These are phyloP conservation scores for Trametes villosa DNA, from an alignment of 768 basidiomycete genomes.

Conservation along the genomic window DNA sequence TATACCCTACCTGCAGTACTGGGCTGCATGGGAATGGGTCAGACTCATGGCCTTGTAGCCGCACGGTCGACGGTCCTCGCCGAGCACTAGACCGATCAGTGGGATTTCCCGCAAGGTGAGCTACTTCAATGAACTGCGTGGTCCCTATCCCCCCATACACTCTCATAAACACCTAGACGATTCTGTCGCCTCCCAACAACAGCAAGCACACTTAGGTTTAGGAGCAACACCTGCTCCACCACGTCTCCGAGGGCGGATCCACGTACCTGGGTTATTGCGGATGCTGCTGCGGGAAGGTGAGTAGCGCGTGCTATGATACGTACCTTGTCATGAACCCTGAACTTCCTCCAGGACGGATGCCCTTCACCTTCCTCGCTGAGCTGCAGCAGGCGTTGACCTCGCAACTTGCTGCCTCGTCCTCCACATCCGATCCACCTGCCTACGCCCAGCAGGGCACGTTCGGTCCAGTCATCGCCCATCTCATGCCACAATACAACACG, in stretches of 20 bases:
- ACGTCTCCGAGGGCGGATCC: constrained; percentile 86
- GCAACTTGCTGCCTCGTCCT: constrained; percentile 66
- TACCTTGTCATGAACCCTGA: neutral
- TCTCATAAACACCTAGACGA: constrained; percentile 81
- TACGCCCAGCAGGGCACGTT: constrained; percentile 75
- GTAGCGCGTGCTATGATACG: no score
- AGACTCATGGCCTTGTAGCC: constrained; percentile 83
- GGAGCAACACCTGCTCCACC: constrained; percentile 95
- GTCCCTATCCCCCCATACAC: neutral
- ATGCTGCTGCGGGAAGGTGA: constrained; percentile 88
- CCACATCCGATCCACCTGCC: constrained; percentile 50
- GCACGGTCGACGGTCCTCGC: constrained; percentile 81
- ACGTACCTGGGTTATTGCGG: constrained; percentile 93
- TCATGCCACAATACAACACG: constrained; percentile 90
- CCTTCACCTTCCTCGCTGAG: constrained; percentile 90
- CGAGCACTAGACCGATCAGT: constrained; percentile 80
- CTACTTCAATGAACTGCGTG: neutral
- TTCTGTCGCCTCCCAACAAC: constrained; percentile 85
- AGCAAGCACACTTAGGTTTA: constrained; percentile 87
- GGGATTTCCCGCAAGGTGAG: constrained; percentile 88
- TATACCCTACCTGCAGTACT: no score
- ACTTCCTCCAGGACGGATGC: constrained; percentile 66
- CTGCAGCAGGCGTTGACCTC: constrained; percentile 79
- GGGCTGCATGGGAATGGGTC: no score
- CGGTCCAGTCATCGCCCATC: constrained; percentile 66